phyloP scores from a whole-genome alignment of 1,284 basidiomycete genomes.

The Ustilago cynodontis region DNA sequence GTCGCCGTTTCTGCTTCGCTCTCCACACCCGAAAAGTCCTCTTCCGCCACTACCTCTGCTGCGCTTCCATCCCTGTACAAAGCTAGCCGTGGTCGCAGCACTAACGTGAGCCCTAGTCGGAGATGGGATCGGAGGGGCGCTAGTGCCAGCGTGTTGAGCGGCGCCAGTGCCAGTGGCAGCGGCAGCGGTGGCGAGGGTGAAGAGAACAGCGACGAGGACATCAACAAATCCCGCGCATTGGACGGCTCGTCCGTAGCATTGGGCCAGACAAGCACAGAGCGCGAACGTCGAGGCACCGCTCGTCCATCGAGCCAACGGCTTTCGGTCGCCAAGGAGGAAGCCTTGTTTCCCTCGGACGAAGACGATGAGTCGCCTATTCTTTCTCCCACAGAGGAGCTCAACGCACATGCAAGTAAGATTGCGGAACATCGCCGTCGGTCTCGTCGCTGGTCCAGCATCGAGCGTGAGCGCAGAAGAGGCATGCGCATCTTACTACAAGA shows the following conservation, averaged over 20 bases:
- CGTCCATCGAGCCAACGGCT: conserved; percentile 18
- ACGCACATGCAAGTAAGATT: neutral
- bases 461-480: conserved; percentile 48
- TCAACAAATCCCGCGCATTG: neutral
- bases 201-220: conserved; percentile 32
- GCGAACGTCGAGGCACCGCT: neutral
- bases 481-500: conserved; percentile 47
- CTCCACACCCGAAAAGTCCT: conserved; percentile 29
- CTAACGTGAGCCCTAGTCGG: conserved; percentile 53
- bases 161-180: conserved; percentile 49
- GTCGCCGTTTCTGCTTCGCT: conserved; percentile 37
- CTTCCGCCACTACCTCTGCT: conserved; percentile 25
- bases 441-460: conserved; percentile 51
- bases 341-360: conserved; percentile 50
- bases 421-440: conserved; percentile 15
- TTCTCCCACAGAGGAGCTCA: conserved; percentile 22
- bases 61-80: conserved; percentile 50
- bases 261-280: neutral
- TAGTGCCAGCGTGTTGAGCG: conserved; percentile 50
- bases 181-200: conserved; percentile 45
- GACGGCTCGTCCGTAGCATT: neutral
- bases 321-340: conserved; percentile 31
- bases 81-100: conserved; percentile 49
- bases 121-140: conserved; percentile 56
- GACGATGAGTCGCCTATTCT: conserved; percentile 39